Evolutionary conservation across 257 asterid species (phyloP).

Genomic region (Forsythia viridissima): DNA sequence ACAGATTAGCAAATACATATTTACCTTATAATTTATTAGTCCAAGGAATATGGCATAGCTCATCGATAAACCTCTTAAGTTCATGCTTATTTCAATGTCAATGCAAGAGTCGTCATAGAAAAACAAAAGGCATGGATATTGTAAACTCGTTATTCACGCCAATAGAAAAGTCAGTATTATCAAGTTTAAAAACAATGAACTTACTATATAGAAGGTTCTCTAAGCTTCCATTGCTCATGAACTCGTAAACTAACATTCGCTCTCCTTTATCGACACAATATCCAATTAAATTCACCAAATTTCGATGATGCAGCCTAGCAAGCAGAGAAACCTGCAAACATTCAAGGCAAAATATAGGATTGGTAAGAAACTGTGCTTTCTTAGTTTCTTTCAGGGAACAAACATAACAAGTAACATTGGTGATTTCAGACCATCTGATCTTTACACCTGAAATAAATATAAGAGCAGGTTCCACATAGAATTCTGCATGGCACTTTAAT

Average conservation of each 20-base stretch:
- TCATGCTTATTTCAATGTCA: not conserved
- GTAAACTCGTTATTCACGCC: not conserved
- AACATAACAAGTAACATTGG: not conserved
- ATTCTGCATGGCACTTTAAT: not conserved
- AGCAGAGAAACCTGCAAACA: constrained; percentile 83
- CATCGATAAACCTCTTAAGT: not conserved
- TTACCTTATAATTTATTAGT: not conserved
- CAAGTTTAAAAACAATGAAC: constrained; percentile 24
- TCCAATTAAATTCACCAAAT: constrained; percentile 94
- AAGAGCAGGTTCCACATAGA: not conserved
- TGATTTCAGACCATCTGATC: not conserved
- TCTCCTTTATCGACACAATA: constrained; percentile 95
- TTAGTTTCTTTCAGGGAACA: not conserved
- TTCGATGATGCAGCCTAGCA: constrained; percentile 91
- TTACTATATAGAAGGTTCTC: constrained; percentile 81
- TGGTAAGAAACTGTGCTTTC: not conserved
- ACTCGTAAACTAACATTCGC: constrained; percentile 83
- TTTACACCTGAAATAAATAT: not conserved
- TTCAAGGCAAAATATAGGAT: constrained; percentile 7
- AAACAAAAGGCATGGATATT: not conserved
- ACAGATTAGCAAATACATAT: too few relatives aligned
- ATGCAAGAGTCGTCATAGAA: not conserved
- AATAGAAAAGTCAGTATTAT: not conserved
- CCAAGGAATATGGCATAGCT: not conserved
- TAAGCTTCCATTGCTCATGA: constrained; percentile 97